Evolutionary conservation across 257 asterid genomes (phyloP).

Genomic region (Datura wrightii): DNA sequence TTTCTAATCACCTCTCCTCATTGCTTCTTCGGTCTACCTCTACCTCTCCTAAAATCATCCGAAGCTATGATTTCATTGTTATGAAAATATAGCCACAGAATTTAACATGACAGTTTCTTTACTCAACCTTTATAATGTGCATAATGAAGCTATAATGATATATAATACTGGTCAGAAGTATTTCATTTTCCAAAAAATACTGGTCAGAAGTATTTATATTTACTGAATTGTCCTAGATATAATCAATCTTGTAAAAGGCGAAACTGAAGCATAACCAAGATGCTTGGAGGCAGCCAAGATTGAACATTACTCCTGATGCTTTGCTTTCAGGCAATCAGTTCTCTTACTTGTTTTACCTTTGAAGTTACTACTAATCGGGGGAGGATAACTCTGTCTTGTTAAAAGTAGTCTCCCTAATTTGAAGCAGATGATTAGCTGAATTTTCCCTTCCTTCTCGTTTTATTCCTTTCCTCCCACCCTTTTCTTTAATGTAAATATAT

Average conservation of each 20-base stretch:
- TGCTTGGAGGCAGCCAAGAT: constrained; percentile 1
- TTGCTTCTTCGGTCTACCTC: no score
- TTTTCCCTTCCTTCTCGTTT: neutral
- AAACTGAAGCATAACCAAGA: constrained; percentile 22
- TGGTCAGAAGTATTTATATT: constrained; percentile 23
- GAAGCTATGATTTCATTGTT: neutral
- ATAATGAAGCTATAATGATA: constrained; percentile 12
- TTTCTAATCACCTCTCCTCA: no score
- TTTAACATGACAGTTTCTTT: neutral
- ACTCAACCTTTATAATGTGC: constrained; percentile 9
- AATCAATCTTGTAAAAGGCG: neutral
- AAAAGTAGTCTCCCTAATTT: neutral
- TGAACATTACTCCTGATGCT: neutral
- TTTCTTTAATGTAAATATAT: neutral
- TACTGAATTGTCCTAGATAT: constrained; percentile 15
- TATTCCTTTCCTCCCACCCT: neutral
- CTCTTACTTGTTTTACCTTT: constrained; percentile 17
- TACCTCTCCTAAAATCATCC: no score
- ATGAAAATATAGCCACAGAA: neutral
- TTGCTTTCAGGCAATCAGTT: constrained; percentile 21
- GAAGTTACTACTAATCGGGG: neutral
- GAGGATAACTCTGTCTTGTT: neutral
- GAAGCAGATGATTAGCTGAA: constrained; percentile 7
- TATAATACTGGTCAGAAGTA: constrained; percentile 25
- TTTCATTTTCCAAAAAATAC: neutral